Evolutionary conservation across 257 asterid genomes (phyloP).

Genomic region (Primulina tabacum): DNA sequence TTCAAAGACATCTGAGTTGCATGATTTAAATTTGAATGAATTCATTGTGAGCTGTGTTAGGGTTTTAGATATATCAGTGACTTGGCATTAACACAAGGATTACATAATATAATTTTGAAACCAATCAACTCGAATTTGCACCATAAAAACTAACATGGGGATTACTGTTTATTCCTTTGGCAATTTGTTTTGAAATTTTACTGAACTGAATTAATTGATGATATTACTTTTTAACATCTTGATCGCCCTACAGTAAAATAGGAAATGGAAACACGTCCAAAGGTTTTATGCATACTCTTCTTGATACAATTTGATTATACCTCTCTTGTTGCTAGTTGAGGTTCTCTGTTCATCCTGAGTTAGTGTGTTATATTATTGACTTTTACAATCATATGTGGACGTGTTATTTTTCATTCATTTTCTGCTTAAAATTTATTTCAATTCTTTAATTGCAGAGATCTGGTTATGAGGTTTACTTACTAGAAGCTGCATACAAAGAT

Average conservation of each 20-base stretch:
- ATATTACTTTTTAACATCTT: not conserved
- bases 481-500: constrained; percentile 93
- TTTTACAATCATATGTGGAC: constrained; percentile 20
- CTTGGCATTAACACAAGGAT: not conserved
- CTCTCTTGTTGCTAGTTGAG: constrained; percentile 26
- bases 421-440: constrained; percentile 24
- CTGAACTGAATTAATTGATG: not conserved
- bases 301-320: constrained; percentile 2
- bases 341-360: constrained; percentile 6
- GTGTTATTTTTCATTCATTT: constrained; percentile 17
- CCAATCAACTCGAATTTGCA: not conserved
- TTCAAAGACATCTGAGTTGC: not conserved
- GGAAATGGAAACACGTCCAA: constrained; percentile 1
- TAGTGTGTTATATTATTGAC: constrained; percentile 18
- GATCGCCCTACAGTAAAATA: not conserved
- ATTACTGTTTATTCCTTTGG: not conserved
- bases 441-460: constrained; percentile 70
- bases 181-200: not conserved
- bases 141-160: not conserved
- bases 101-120: too few relatives aligned
- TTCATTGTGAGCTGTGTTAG: not conserved
- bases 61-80: not conserved
- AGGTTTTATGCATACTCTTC: not conserved
- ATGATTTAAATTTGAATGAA: not conserved
- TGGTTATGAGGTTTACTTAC: constrained; percentile 91